Evolutionary conservation across 192 early-diverging fungal species (phyloP).

Genomic region (Blastocladiella britannica): DNA sequence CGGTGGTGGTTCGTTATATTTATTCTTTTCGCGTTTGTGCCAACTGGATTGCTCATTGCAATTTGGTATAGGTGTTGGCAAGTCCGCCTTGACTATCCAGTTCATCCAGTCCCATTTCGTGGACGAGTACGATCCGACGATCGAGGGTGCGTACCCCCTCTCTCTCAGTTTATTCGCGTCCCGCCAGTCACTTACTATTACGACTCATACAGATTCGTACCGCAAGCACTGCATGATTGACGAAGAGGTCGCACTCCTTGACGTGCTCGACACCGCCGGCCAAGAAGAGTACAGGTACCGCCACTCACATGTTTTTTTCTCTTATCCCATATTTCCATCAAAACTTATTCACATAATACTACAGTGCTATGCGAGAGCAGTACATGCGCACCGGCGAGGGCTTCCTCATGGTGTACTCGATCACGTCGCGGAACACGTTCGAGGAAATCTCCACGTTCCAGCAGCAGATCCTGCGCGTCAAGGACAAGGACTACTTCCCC

Average conservation of each 20-base stretch:
- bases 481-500: conserved; percentile 76
- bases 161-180: background rate
- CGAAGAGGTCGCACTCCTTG: conserved; percentile 63
- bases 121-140: conserved; percentile 89
- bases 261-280: conserved; percentile 87
- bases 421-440: conserved; percentile 76
- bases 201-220: conserved; percentile 56
- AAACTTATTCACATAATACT: conserved; percentile 1
- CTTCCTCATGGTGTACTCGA: conserved; percentile 81
- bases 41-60: background rate
- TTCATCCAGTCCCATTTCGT: conserved; percentile 66
- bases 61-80: conserved; percentile 28
- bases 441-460: conserved; percentile 77
- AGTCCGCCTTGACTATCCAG: conserved; percentile 65
- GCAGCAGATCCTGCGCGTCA: conserved; percentile 87
- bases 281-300: conserved; percentile 79
- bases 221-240: conserved; percentile 88
- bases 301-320: background rate
- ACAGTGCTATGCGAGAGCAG: conserved; percentile 75
- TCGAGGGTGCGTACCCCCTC: conserved; percentile 62
- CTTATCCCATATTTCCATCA: background rate
- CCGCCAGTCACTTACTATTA: background rate
- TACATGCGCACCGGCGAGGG: conserved; percentile 94
- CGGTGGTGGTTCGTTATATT: conserved; percentile 47
- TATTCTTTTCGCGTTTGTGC: background rate